phyloP scores from a whole-genome alignment of 805 yeast species.

The Nakazawaea pomicola region DNA sequence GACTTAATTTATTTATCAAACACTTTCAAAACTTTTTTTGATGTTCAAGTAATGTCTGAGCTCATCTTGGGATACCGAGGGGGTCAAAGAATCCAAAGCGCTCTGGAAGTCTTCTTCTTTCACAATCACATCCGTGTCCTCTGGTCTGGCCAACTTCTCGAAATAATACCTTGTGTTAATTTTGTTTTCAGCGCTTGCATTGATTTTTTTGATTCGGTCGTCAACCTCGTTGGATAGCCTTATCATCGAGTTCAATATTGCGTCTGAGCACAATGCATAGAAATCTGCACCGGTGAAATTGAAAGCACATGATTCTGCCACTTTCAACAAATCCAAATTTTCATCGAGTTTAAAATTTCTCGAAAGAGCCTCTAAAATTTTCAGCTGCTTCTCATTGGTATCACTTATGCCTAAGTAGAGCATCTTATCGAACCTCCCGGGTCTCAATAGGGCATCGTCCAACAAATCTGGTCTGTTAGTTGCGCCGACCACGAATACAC shows the following conservation, averaged over 20 bases:
- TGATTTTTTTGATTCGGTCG: constrained; percentile 48
- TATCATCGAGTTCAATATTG: constrained; percentile 95
- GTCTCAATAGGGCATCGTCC: constrained; percentile 90
- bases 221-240: constrained; percentile 79
- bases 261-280: constrained; percentile 92
- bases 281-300: constrained; percentile 98
- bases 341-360: constrained; percentile 66
- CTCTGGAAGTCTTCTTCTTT: constrained; percentile 68
- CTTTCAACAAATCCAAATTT: constrained; percentile 48
- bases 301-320: constrained; percentile 75
- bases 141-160: constrained; percentile 65
- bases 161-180: constrained; percentile 86
- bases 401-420: constrained; percentile 90
- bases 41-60: constrained; percentile 74
- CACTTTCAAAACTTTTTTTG: constrained; percentile 66
- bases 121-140: constrained; percentile 68
- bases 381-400: constrained; percentile 81
- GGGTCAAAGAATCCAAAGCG: constrained; percentile 66
- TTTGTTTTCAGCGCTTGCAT: constrained; percentile 27
- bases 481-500: constrained; percentile 98
- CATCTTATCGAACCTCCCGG: constrained; percentile 95
- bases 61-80: constrained; percentile 87
- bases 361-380: constrained; percentile 82
- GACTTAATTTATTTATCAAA: too few relatives aligned
- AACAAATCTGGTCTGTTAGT: constrained; percentile 93